Percentiles rank a stretch among this genome's conserved stretches.
phyloP scores from a whole-genome alignment of 805 yeast species.

The Saccharomycopsis schoenii region DNA sequence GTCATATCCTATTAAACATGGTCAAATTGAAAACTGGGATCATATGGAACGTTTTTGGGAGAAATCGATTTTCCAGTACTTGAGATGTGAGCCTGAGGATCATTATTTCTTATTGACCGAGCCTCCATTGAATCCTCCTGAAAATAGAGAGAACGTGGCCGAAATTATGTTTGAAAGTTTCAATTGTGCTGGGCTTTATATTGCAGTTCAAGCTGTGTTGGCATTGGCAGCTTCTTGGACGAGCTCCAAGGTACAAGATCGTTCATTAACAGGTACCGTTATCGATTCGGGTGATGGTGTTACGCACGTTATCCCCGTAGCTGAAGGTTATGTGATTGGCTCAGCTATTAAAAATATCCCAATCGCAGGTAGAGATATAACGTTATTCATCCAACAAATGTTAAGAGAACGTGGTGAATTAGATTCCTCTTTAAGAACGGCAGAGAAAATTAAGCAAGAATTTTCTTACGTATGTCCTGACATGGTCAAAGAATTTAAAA shows the following conservation, averaged over 20 bases:
- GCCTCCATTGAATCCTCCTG: slow-evolving; percentile 99
- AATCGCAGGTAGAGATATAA: slow-evolving; percentile 96
- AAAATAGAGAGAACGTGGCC: slow-evolving; percentile 96
- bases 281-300: slow-evolving; percentile 99
- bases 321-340: slow-evolving; percentile 98
- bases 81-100: slow-evolving; percentile 98
- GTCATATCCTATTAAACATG: slow-evolving; percentile 90
- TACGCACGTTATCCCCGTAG: slow-evolving; percentile 97
- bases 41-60: slow-evolving; percentile 99
- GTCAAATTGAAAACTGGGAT: slow-evolving; percentile 98
- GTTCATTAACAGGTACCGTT: slow-evolving; percentile 96
- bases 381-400: slow-evolving; percentile 83
- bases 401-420: slow-evolving; percentile 95
- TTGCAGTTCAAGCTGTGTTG: slow-evolving; percentile 97
- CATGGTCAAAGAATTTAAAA: slow-evolving; percentile 90
- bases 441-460: slow-evolving; percentile 93
- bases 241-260: slow-evolving; percentile 85
- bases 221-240: slow-evolving; percentile 99
- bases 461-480: slow-evolving; percentile 97
- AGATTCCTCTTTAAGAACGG: slow-evolving; percentile 89
- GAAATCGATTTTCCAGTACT: slow-evolving; percentile 87
- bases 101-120: slow-evolving; percentile 92
- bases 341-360: slow-evolving; percentile 96
- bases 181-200: slow-evolving; percentile 96
- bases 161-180: slow-evolving; percentile 98